Evolutionary conservation across 2,329 filamentous ascomycete genomes (phyloP), one percentile per base, ranked within the genome.

Genomic region (Penicillium corylophilum): DNA sequence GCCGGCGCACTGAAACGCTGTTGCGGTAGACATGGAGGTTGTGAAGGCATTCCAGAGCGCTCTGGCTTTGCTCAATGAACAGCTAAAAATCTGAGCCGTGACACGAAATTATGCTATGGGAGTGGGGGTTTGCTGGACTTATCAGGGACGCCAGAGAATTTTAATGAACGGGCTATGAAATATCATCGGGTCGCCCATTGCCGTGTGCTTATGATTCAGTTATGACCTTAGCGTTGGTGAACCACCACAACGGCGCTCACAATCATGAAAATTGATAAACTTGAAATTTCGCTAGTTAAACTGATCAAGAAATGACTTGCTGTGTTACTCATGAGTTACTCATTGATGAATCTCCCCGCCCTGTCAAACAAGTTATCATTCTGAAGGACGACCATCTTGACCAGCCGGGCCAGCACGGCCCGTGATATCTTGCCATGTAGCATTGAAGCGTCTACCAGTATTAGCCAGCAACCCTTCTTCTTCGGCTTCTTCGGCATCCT

Each of bases 381-480:
- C 35, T 20, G 16, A 13, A 38, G 35, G 12, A 20, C 18, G 35
- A 38, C 9, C 35, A 20, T 20, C 18, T 38, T 38, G 9, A 38
- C 16, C 15, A 20, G 5, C 35, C 28, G 53, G 60, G 28, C 48
- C 69, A 38, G 75, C 72, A 20, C 81, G 71, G 1, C 87, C 88
- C 1, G 87, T 89, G 45, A 95, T 87, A 68, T 95, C 90, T 69
- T 93, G 84, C 91, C 91, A 96, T 1, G 88, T 91, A 5, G 90
- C 90, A 39, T 88, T 87, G 61, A 95, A 91, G 28, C 90, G 81
- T 51, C 90, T 77, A 5, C 90, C 85, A 0, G 91, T 95, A 62
- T 84, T 90, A 0, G 90, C 90, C 42, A 99, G 76, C 44, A 99
- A 77, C 10, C 92, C 90, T 74, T 99, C 94, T 67, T 99, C 94